These are phyloP conservation scores for Stramenopiles sp. DNA, from an alignment of 352 stramenopile genomes.

Conservation along the genomic window DNA sequence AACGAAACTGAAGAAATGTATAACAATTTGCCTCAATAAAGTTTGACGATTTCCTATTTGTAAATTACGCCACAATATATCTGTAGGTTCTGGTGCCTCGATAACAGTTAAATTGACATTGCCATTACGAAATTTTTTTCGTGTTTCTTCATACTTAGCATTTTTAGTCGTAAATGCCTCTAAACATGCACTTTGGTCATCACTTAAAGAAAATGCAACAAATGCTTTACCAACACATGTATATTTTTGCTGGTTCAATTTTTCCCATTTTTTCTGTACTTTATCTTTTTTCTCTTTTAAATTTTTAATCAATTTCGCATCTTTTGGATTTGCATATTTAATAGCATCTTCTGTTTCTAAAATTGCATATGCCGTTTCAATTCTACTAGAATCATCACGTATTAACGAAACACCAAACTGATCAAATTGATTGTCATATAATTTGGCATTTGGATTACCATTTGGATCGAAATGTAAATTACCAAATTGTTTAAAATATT, in stretches of 20 bases:
- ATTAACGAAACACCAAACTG: not conserved
- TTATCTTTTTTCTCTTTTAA: not conserved
- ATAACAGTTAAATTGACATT: not conserved
- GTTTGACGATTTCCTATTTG: not conserved
- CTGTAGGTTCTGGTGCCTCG: not conserved
- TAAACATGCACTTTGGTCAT: not conserved
- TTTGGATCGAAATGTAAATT: not conserved
- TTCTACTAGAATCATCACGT: not conserved
- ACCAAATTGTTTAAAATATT: not conserved
- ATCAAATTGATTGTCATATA: not conserved
- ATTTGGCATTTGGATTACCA: not conserved
- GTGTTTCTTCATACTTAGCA: not conserved
- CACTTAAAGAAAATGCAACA: not conserved
- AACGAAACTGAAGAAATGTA: not conserved
- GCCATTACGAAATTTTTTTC: not conserved
- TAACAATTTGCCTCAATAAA: not conserved
- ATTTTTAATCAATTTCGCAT: not conserved
- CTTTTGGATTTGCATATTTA: not conserved
- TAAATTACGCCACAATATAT: not conserved
- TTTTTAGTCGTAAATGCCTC: too few species aligned
- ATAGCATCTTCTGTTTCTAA: not conserved
- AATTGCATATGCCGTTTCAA: not conserved
- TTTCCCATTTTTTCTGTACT: not conserved
- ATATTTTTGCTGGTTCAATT: not conserved
- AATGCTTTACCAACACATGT: not conserved